Percentiles rank a stretch among this genome's conserved stretches.
phyloP scores from a whole-genome alignment of 1,284 basidiomycete species.

The Trichosporon sp. region DNA sequence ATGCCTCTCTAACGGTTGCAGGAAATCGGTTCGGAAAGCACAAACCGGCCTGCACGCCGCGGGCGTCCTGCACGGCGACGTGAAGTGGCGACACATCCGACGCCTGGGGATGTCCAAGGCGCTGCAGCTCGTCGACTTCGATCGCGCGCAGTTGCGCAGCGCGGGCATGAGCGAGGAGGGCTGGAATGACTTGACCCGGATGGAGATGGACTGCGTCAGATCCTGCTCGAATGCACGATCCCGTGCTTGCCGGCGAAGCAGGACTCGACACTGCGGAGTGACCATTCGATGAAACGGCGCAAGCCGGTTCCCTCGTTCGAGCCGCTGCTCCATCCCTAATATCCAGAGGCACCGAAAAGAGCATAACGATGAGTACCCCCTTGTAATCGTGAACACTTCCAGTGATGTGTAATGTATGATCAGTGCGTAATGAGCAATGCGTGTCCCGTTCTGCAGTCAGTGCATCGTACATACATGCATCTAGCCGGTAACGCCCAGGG shows the following conservation, averaged over 20 bases:
- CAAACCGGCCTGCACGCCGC: slow-evolving; percentile 23
- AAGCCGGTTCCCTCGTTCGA: slow-evolving; percentile 8
- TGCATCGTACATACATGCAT: background rate
- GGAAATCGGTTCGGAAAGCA: slow-evolving; percentile 14
- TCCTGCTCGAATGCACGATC: background rate
- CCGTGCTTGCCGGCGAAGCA: slow-evolving; percentile 8
- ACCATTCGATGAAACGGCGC: background rate
- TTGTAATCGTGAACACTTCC: background rate
- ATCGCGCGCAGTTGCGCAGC: background rate
- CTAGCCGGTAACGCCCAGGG: slow-evolving; percentile 52
- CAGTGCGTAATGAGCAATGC: background rate
- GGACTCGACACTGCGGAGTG: background rate
- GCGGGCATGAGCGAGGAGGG: background rate
- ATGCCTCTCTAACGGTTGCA: background rate
- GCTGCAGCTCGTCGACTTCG: slow-evolving; percentile 24
- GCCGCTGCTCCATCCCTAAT: background rate
- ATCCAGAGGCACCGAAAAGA: background rate
- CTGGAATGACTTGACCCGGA: background rate
- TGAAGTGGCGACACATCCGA: slow-evolving; percentile 28
- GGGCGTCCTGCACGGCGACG: slow-evolving; percentile 26
- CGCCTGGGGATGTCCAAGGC: background rate
- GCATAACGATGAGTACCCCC: background rate
- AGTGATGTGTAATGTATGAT: background rate
- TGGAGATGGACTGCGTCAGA: slow-evolving; percentile 5
- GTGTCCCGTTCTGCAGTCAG: background rate